Evolutionary conservation across 2,329 filamentous ascomycete species (phyloP), one percentile per base, ranked within the genome.

Genomic region (Didymella pomorum): DNA sequence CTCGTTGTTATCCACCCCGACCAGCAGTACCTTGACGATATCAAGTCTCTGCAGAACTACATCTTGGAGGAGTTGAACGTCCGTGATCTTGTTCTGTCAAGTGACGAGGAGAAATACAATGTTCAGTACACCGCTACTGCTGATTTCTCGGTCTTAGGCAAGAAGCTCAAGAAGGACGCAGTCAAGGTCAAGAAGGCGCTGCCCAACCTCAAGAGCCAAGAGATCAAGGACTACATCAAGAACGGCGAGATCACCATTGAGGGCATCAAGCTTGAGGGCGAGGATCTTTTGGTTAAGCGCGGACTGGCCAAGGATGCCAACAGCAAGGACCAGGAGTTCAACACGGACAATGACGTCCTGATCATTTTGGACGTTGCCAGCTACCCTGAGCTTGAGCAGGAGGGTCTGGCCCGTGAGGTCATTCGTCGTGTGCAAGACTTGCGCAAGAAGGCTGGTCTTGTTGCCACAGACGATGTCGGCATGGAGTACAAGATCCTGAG

Each of bases 101-200:
- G 86, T 8, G 93, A 98, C 64, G 95, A 98, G 79, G 89, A 87
- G 54, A 91, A 90, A 75, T 97, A 97, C 81, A 91, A 93, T 53
- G 93, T 99, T 44, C 89, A 95, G 73, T 96, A 97, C 80, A 92
- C 90, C 61, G 92, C 94, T 16, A 87, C 86, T 37, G 93, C 93
- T 8, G 95, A 99, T 78, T 97, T 95, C 90, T 93, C 95, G 14
- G 90, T 91, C 2, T 84, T 99, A 16, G 95, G 95, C 65, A 97
- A 97, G 86, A 98, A 98, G 81, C 85, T 98, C 68, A 96, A 96
- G 84, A 97, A 97, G 79, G 93, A 97, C 71, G 91, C 93, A 65
- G 87, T 88, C 65, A 92, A 90, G 74, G 93, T 98, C 67, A 96
- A 96, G 83, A 96, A 94, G 80, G 93, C 91, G 2, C 81, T 99